These are phyloP conservation scores for Emergomyces pasteurianus DNA, from an alignment of 2,329 filamentous ascomycete genomes.

Conservation along the genomic window DNA sequence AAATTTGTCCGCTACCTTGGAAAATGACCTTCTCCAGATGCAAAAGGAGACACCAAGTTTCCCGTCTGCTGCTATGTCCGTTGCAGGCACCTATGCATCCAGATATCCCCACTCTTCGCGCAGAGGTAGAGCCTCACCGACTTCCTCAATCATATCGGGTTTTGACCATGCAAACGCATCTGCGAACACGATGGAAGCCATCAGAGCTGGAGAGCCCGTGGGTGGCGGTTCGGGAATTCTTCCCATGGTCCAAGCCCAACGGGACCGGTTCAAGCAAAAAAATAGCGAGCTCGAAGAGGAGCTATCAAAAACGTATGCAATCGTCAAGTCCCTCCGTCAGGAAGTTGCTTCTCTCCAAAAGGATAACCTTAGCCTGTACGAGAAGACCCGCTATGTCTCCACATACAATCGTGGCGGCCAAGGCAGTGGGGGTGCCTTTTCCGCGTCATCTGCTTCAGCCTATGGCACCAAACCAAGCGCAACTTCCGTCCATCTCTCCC, in stretches of 20 bases:
- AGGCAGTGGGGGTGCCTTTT: conserved; percentile 34
- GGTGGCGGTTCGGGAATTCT: conserved; percentile 77
- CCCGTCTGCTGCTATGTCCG: conserved; percentile 73
- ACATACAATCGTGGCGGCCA: conserved; percentile 70
- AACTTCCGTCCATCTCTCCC: conserved; percentile 49
- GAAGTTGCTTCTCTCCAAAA: conserved; percentile 88
- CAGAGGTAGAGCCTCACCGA: conserved; percentile 66
- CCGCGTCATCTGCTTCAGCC: conserved; percentile 53
- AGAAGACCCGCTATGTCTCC: conserved; percentile 93
- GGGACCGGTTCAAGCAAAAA: conserved; percentile 95
- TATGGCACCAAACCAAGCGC: conserved; percentile 60
- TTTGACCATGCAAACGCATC: conserved; percentile 57
- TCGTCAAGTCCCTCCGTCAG: conserved; percentile 73
- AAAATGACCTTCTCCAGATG: conserved; percentile 79
- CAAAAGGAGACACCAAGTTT: conserved; percentile 75
- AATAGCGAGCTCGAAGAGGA: conserved; percentile 85
- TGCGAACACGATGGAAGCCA: conserved; percentile 42
- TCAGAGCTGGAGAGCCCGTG: conserved; percentile 54
- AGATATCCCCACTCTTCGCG: conserved; percentile 61
- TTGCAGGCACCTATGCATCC: conserved; percentile 81
- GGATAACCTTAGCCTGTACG: conserved; percentile 90
- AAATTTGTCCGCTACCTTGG: conserved; percentile 74
- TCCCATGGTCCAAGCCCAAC: conserved; percentile 95
- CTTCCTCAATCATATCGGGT: conserved; percentile 97
- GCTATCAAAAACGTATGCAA: conserved; percentile 69